These are phyloP conservation scores for Cynanchum wilfordii DNA, from an alignment of 257 asterid genomes.

Conservation along the genomic window DNA sequence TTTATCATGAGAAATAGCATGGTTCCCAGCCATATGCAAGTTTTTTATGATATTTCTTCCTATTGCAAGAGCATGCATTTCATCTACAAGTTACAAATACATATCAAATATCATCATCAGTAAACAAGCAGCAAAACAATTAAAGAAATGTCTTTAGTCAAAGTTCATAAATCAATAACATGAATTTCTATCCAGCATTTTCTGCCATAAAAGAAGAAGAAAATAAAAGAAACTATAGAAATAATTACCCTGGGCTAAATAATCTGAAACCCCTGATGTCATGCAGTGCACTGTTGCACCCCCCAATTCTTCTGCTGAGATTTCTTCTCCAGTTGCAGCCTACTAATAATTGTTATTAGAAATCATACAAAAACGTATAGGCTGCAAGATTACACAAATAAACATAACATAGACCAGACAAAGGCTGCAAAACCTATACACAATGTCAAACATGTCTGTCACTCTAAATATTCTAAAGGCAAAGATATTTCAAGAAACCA, in stretches of 20 bases:
- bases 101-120: conserved; percentile 15
- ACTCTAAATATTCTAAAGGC: background rate
- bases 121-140: conserved; percentile 18
- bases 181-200: background rate
- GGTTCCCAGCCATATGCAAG: conserved; percentile 74
- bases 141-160: background rate
- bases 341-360: conserved; percentile 37
- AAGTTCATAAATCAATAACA: background rate
- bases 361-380: conserved; percentile 14
- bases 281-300: conserved; percentile 96
- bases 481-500: background rate
- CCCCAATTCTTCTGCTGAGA: conserved; percentile 94
- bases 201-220: background rate
- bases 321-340: conserved; percentile 99
- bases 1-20: conserved; percentile 28
- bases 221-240: conserved; percentile 1
- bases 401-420: background rate
- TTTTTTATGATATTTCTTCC: conserved; percentile 91
- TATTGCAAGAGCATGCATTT: conserved; percentile 81
- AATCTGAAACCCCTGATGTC: conserved; percentile 95
- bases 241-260: conserved; percentile 81
- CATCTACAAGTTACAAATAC: conserved; percentile 53
- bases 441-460: background rate
- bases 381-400: background rate
- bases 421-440: background rate